These are phyloP conservation scores for Obelidium mucronatum DNA, from an alignment of 192 early-diverging fungal genomes.

Conservation along the genomic window DNA sequence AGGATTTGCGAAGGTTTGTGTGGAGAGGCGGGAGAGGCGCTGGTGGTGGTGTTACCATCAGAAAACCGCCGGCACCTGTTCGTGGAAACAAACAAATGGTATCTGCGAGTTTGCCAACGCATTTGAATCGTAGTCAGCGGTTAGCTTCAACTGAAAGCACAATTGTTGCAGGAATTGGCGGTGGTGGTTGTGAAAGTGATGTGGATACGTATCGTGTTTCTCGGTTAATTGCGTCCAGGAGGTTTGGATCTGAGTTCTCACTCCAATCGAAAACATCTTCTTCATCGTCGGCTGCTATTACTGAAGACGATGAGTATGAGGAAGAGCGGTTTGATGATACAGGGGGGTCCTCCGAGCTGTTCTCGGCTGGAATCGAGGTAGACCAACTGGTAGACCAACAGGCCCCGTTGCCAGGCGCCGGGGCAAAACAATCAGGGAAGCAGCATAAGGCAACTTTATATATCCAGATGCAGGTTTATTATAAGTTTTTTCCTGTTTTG, in stretches of 20 bases:
- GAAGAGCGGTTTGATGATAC: no score
- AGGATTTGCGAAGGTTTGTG: conserved; percentile 21
- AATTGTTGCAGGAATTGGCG: no score
- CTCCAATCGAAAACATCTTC: not conserved
- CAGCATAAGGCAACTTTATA: conserved; percentile 40
- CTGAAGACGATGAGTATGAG: not conserved
- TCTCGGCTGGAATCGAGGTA: not conserved
- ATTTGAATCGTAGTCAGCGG: no score
- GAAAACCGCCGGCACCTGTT: not conserved
- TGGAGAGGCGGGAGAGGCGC: not conserved
- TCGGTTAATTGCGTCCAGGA: not conserved
- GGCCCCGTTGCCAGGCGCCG: no score
- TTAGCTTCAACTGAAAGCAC: not conserved
- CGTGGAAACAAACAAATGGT: not conserved
- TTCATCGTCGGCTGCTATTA: not conserved
- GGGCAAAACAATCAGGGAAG: conserved; percentile 1
- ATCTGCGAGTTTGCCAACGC: conserved; percentile 11
- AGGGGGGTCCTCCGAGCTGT: no score
- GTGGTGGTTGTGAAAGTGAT: not conserved
- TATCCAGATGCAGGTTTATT: conserved; percentile 44
- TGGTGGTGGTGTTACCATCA: not conserved
- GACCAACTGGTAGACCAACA: not conserved
- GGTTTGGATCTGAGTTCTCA: not conserved
- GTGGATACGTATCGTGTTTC: conserved; percentile 6
- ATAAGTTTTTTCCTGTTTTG: not conserved